Evolutionary conservation across 1,139 yeast species (phyloP).

Genomic region (Scheffersomyces segobiensis): DNA sequence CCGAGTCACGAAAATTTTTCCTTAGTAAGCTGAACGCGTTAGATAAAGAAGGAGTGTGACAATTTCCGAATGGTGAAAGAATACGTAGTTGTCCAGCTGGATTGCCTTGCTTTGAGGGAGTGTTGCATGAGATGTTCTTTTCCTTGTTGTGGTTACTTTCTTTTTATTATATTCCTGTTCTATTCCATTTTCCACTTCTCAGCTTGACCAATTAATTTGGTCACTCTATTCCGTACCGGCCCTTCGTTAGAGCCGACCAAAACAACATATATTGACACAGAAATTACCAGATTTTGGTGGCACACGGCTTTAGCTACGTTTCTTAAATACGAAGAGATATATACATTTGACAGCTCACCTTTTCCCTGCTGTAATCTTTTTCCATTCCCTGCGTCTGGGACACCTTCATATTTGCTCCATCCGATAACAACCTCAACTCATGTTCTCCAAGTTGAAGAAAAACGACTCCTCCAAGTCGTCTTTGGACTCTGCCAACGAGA

Average conservation of each 20-base stretch:
- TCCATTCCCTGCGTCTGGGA: no score
- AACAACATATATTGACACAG: neutral
- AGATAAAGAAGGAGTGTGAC: neutral
- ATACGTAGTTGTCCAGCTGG: neutral
- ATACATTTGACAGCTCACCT: neutral
- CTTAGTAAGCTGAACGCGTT: neutral
- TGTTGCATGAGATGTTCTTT: neutral
- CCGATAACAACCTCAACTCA: neutral
- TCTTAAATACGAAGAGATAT: neutral
- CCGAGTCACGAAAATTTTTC: neutral
- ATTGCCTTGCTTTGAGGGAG: neutral
- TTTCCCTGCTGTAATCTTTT: no score
- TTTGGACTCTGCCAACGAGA: slow-evolving; percentile 7
- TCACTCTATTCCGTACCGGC: neutral
- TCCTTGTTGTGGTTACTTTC: neutral
- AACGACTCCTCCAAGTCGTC: slow-evolving; percentile 2
- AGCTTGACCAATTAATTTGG: neutral
- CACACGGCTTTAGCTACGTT: neutral
- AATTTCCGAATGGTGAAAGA: neutral
- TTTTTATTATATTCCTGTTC: neutral
- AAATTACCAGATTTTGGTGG: neutral
- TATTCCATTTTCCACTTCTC: neutral
- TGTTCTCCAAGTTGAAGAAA: slow-evolving; percentile 6
- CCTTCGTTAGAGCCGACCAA: neutral
- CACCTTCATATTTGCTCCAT: neutral